Base-by-base conservation (phyloP, 106 monocot genomes). In the Apostasia shenzhenica region DNA sequence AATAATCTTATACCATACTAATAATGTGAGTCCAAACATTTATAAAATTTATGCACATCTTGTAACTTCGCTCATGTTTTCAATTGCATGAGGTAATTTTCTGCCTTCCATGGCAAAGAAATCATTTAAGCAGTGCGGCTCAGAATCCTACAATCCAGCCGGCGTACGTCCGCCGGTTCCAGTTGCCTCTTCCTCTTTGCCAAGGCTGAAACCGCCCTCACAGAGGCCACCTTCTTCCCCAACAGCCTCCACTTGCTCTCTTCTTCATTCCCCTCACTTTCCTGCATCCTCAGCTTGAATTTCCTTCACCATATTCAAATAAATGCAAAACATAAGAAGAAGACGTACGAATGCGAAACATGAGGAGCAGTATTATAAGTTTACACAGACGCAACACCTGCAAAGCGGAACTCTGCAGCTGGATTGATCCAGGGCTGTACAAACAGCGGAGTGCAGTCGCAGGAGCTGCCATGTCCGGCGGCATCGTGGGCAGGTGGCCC, bases 391-490 rank as follows among this genome's bases (percentile, higher is more conserved):
- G 8, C 1, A 5, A 2, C 68, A 87, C 86, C 51, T 66, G 81
- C 80, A 83, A 3, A 87, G 81, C 9, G 87, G 87, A 5, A 87
- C 81, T 8, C 62, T 78, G 72, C 83, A 87, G 53, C 2, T 54
- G 2, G 53, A 2, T 2, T 59, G 58, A 3, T 75, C 81, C 1
- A 57, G 48, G 13, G 66, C 70, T 60, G 78, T 78, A 57, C 85
- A 92, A 58, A 83, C 47, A 45, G 78, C 60, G 14, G 92, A 80
- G 66, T 88, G 92, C 69, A 92, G 92, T 61, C 80, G 82, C 53
- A 92, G 82, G 69, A 88, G 82, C 66, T 85, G 88, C 92, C 83
- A 82, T 80, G 85, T 88, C 7, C 85, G 80, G 57, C 71, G 75
- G 82, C 88, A 86, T 10, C 73, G 79, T 0, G 66, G 8, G 75